These are phyloP conservation scores for Fusarium praegraminearum DNA, from an alignment of 2,329 filamentous ascomycete species.

Conservation along the genomic window DNA sequence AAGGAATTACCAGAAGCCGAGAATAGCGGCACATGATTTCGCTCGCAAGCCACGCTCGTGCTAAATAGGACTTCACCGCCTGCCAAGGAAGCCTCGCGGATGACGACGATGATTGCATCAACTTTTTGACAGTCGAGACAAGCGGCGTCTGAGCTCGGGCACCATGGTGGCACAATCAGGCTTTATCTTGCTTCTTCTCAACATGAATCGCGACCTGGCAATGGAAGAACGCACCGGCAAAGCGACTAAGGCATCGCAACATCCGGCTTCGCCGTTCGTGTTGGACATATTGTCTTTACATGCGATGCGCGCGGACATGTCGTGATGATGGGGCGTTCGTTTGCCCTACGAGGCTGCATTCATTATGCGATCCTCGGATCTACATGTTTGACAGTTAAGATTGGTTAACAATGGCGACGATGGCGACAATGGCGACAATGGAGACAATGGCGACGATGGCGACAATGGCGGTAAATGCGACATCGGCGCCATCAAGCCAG, in stretches of 20 bases:
- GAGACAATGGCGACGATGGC: neutral
- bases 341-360: neutral
- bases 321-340: neutral
- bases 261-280: neutral
- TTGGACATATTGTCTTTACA: neutral
- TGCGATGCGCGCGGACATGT: neutral
- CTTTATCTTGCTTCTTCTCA: slow-evolving; percentile 2
- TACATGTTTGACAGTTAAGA: slow-evolving; percentile 3
- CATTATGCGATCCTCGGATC: neutral
- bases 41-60: neutral
- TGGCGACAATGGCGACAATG: neutral
- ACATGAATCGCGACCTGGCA: neutral
- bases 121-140: slow-evolving; percentile 7
- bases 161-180: slow-evolving; percentile 8
- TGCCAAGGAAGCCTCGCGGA: slow-evolving; percentile 1
- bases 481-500: neutral
- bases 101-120: slow-evolving; percentile 12
- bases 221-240: neutral
- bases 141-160: slow-evolving; percentile 17
- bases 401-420: neutral
- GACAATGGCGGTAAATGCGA: neutral
- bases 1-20: slow-evolving; percentile 30
- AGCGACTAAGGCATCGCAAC: slow-evolving; percentile 9
- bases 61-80: neutral
- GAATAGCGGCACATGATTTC: slow-evolving; percentile 22